Base-by-base conservation (phyloP, 768 basidiomycete genomes). In the Cubamyces sp. region DNA sequence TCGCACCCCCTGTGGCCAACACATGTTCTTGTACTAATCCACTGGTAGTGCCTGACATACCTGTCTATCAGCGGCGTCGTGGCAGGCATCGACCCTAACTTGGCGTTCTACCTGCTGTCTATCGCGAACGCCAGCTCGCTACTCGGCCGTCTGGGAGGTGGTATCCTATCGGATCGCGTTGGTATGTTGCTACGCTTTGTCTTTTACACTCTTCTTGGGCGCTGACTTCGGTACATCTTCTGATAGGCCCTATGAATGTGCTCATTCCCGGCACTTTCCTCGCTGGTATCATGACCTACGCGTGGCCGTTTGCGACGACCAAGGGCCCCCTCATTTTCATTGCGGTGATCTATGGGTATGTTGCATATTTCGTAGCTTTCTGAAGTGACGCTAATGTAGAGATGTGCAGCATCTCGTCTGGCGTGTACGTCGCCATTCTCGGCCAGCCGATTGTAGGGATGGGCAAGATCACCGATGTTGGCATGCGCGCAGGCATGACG, bases 41-140 rank as follows among this genome's bases (percentile, higher is more conserved):
- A 1, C 15, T 21, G 1, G 3, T 41, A 56, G 87, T 87, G 85
- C n/a, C 71, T 91, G 52, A 90, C 84, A 0, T 91, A 88, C 65
- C 80, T 89, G 54, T 81, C 84, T 42, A 74, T 84, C 54, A 86
- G 83, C 68, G 86, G 87, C 3, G 70, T 75, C 0, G 67, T 72
- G 16, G 73, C 79, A 5, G 86, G 87, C 1, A 71, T 89, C 43
- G 71, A 79, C 1, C 61, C 68, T 0, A 72, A 81, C 37, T 80
- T 88, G 49, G 74, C 84, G 0, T 84, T 87, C 70, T 91, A 91
- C 67, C 75, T 88, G 16, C 72, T 89, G 12, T 77, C 89, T 0
- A 82, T 92, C 50, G 83, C 85, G 3, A 92, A 92, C 66, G 86
- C 82, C 0, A 76, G 81, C 30, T 87, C 87, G 1, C 75, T 84